Evolutionary conservation across 305 asterid genomes (phyloP), one percentile per base, ranked within the genome.

Genomic region (Lippia alba): DNA sequence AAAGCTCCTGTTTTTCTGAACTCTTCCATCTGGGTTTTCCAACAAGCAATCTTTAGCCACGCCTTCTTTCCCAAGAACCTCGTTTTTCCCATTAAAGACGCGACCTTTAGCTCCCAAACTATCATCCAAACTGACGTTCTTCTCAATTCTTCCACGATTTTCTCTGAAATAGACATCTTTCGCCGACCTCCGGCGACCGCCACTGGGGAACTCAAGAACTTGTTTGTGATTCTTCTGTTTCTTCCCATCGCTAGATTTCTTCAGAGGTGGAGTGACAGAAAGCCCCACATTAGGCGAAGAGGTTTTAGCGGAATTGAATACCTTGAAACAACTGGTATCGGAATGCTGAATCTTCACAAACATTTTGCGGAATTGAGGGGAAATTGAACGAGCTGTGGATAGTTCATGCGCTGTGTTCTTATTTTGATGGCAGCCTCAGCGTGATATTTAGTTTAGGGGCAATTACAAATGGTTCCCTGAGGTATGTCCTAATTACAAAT

Each of bases 311-410:
- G 90, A 82, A 55, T 69, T 79, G 1, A 85, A 69, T 61, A 80
- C 45, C 69, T 75, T 80, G 24, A 85, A 80, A 70, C 88, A 80
- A 48, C 55, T 84, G 74, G 80, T 58, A 72, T 92, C 97, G 10
- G 85, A 77, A 67, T 67, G 80, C 76, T 85, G 89, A 49, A 82
- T 70, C 58, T 84, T 84, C 51, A 75, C 80, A 67, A 79, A 80
- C 97, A 92, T 91, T 70, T 16, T 16, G 18, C 40, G 8, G 73
- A 6, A 48, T 61, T 58, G 7, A 57, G 69, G 76, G 14, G 70
- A 49, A 17, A 32, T 1, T 44, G 49, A 44, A 44, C 12, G 14
- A 3, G 6, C 8, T 8, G 10, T 11, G 49, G 49, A 2, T 44
- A 44, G 49, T 11, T 44, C 49, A 44, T 44, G 49, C 12, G 49